phyloP scores from a whole-genome alignment of 768 basidiomycete genomes.

The Trichaptum fuscoviolaceum region DNA sequence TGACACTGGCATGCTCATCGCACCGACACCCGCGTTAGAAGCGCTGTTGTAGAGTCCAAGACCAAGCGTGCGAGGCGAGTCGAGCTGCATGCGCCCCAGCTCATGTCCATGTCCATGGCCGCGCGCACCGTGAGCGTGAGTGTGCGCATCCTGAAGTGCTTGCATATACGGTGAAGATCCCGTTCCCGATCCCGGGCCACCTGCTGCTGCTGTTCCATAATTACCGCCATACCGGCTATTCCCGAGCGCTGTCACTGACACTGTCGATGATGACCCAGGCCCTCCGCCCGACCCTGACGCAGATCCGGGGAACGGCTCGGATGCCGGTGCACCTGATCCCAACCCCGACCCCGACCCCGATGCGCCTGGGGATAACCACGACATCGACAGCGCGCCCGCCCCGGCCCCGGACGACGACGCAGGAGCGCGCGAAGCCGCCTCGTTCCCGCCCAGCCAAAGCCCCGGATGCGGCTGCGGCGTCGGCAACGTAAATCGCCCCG shows the following conservation, averaged over 20 bases:
- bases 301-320: neutral
- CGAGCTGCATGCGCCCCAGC: neutral
- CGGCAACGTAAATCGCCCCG: neutral
- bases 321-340: neutral
- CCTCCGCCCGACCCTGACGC: neutral
- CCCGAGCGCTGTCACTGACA: too few relatives aligned
- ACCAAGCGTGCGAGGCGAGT: neutral
- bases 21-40: neutral
- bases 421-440: too few relatives aligned
- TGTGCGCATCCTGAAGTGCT: neutral
- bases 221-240: neutral
- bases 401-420: too few relatives aligned
- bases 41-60: neutral
- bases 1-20: neutral
- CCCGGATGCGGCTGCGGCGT: conserved; percentile 1
- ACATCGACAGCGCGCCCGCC: neutral
- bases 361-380: neutral
- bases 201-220: neutral
- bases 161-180: neutral
- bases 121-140: neutral
- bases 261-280: neutral
- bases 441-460: neutral
- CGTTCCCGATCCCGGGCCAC: neutral
- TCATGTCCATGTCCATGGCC: too few relatives aligned
- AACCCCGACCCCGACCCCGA: too few relatives aligned